Evolutionary conservation across 768 basidiomycete genomes (phyloP).

Genomic region (Phlebiopsis gigantea): DNA sequence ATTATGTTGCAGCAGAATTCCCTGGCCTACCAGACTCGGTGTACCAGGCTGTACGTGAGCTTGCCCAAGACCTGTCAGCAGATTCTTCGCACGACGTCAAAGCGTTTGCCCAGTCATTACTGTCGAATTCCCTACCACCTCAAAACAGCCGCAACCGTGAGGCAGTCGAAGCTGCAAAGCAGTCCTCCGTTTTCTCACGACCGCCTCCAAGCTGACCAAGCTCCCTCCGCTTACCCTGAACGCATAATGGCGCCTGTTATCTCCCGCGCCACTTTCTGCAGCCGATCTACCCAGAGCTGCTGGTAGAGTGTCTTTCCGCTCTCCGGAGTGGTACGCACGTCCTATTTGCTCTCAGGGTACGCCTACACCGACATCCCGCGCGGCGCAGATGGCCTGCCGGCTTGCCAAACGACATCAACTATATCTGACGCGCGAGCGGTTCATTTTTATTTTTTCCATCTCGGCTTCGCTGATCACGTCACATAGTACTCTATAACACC

Average conservation of each 20-base stretch:
- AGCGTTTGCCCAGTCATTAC: conserved; percentile 41
- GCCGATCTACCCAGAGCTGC: too few relatives aligned
- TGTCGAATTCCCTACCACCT: not conserved
- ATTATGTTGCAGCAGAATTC: conserved; percentile 16
- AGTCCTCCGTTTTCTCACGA: conserved; percentile 23
- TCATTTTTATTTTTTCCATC: not conserved
- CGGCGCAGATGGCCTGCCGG: not conserved
- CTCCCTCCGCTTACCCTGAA: too few relatives aligned
- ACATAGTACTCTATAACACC: not conserved
- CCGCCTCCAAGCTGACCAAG: conserved; percentile 21
- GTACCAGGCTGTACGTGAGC: conserved; percentile 11
- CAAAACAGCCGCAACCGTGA: not conserved
- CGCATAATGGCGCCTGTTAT: too few relatives aligned
- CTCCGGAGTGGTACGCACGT: not conserved
- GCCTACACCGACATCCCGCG: not conserved
- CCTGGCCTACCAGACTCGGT: conserved; percentile 8
- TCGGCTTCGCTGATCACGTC: not conserved
- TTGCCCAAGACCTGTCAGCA: conserved; percentile 43
- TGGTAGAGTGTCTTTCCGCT: not conserved
- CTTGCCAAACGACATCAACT: not conserved
- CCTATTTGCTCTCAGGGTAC: not conserved
- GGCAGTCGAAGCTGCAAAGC: conserved; percentile 10
- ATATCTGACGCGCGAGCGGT: not conserved
- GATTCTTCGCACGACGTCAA: conserved; percentile 60
- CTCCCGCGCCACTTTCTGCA: too few relatives aligned